Evolutionary conservation across 2,329 filamentous ascomycete species (phyloP).

Genomic region (Botrytis elliptica): DNA sequence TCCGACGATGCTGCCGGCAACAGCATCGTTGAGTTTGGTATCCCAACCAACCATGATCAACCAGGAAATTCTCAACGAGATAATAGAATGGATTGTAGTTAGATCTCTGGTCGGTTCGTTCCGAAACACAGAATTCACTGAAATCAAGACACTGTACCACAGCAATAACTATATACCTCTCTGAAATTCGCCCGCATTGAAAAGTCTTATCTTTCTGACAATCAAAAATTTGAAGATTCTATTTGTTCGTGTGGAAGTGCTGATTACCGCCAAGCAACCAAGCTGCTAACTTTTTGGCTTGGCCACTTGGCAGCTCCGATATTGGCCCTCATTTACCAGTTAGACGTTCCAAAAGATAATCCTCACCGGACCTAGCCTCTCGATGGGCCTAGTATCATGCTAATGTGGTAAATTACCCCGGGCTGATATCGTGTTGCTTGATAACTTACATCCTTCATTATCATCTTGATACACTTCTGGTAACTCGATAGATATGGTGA

Average conservation of each 20-base stretch:
- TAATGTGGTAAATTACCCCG: not conserved
- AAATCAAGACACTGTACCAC: not conserved
- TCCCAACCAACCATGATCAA: slow-evolving; percentile 15
- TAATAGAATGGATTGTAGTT: not conserved
- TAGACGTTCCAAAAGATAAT: slow-evolving; percentile 6
- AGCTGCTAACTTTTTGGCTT: slow-evolving; percentile 4
- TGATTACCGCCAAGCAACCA: slow-evolving; percentile 11
- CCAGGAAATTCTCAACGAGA: not conserved
- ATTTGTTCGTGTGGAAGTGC: slow-evolving; percentile 8
- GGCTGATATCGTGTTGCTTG: slow-evolving; percentile 6
- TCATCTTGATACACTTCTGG: not conserved
- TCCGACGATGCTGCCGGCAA: slow-evolving; percentile 66
- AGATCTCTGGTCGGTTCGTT: not conserved
- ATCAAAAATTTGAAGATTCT: slow-evolving; percentile 17
- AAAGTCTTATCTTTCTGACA: slow-evolving; percentile 10
- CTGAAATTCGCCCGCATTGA: not conserved
- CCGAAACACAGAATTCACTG: not conserved
- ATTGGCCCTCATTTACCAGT: slow-evolving; percentile 2
- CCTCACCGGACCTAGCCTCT: not conserved
- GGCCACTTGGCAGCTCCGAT: slow-evolving; percentile 13
- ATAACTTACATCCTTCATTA: slow-evolving; percentile 12
- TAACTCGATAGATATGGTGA: not conserved
- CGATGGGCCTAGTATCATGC: not conserved
- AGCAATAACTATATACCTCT: slow-evolving; percentile 8
- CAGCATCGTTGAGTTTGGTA: slow-evolving; percentile 38